These are phyloP conservation scores for Trichosporon sp. DNA, from an alignment of 1,284 basidiomycete genomes.

Conservation along the genomic window DNA sequence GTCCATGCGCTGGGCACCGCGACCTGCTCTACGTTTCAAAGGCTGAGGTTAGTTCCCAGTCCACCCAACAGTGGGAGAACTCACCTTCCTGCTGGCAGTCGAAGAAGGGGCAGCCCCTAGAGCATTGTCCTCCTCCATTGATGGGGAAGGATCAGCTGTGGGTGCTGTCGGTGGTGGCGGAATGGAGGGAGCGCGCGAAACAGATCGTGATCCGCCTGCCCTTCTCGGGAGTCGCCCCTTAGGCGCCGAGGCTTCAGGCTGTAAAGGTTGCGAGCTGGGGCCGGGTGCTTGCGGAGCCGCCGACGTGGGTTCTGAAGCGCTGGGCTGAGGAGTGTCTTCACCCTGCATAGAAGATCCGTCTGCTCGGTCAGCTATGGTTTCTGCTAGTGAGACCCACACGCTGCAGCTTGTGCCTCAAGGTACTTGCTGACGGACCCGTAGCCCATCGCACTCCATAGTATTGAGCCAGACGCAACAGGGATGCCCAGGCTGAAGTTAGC, in stretches of 20 bases:
- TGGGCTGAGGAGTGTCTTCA: background rate
- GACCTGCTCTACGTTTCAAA: constrained; percentile 29
- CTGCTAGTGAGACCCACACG: background rate
- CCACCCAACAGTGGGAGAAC: background rate
- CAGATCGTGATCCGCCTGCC: background rate
- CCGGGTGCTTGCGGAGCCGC: background rate
- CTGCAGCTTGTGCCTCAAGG: background rate
- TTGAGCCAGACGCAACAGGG: constrained; percentile 18
- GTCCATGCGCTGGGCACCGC: constrained; percentile 18
- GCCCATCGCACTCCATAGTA: constrained; percentile 36
- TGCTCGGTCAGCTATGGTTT: background rate
- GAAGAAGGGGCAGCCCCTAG: background rate
- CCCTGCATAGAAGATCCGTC: background rate
- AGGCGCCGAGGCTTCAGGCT: background rate
- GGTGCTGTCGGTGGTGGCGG: background rate
- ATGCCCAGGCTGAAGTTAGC: constrained; percentile 24
- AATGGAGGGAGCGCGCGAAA: background rate
- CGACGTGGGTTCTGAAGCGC: background rate
- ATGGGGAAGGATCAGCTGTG: background rate
- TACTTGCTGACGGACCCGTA: background rate
- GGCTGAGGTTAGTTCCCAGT: constrained; percentile 19
- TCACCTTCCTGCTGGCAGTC: constrained; percentile 6
- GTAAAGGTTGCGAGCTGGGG: background rate
- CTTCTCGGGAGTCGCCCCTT: background rate
- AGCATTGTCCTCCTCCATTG: background rate